phyloP scores from a whole-genome alignment of 352 stramenopile genomes.

The Blastocystis sp. region DNA sequence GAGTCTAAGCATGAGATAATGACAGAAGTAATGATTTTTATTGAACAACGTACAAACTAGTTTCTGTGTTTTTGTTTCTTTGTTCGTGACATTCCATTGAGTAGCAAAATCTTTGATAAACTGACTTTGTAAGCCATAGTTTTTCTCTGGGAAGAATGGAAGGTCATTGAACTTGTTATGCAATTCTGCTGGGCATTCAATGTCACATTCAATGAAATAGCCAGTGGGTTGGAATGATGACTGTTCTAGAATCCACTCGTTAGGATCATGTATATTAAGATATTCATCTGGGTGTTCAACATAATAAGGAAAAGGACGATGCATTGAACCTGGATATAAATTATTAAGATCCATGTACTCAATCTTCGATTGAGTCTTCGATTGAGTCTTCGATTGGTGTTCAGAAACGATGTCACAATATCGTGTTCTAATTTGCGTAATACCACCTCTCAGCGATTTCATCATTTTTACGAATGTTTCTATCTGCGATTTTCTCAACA shows the following conservation, averaged over 20 bases:
- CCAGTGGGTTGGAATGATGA: not conserved
- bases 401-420: not conserved
- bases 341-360: not conserved
- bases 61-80: not conserved
- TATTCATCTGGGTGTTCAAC: not conserved
- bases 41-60: not conserved
- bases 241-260: not conserved
- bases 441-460: not conserved
- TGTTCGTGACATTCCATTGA: not conserved
- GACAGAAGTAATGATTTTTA: not conserved
- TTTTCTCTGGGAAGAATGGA: not conserved
- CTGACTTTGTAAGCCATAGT: not conserved
- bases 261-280: not conserved
- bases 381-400: not conserved
- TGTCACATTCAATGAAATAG: not conserved
- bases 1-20: not conserved
- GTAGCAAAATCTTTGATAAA: not conserved
- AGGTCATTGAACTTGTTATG: slow-evolving; percentile 21
- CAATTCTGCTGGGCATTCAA: not conserved
- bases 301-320: slow-evolving; percentile 3
- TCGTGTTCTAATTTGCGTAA: not conserved
- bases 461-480: not conserved
- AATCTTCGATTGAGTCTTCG: not conserved
- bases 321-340: not conserved
- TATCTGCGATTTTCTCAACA: not conserved